A percentile compares a stretch with the other conserved stretches of the same genome.
Conservation (phyloP, 306 rosid genomes). For the Lagenaria siceraria region DNA sequence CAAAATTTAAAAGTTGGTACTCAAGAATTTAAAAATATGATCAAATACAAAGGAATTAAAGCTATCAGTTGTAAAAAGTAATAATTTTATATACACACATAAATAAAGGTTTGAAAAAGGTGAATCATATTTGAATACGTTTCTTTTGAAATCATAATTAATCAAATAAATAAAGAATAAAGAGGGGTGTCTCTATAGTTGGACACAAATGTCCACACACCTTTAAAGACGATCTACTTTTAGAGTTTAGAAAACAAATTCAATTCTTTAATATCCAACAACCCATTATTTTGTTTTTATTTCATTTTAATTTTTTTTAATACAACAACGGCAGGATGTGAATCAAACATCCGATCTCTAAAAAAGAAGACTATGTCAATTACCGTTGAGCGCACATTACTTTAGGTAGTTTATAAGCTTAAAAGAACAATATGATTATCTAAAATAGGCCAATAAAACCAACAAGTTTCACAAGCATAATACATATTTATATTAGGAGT, state of each 20-base stretch:
- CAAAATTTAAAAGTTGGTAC: neutral
- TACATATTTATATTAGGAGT: neutral
- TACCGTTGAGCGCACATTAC: no score
- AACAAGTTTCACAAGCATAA: neutral
- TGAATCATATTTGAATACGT: neutral
- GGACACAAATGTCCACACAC: neutral
- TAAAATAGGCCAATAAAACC: neutral
- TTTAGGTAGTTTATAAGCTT: neutral
- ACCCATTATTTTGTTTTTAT: neutral
- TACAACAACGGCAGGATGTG: no score
- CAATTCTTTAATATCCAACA: neutral
- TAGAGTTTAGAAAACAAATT: neutral
- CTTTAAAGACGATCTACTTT: neutral
- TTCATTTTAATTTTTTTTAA: no score
- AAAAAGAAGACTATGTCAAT: no score
- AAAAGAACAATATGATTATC: neutral
- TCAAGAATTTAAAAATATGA: neutral
- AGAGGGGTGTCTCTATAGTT: neutral
- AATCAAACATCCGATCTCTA: no score
- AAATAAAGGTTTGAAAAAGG: neutral
- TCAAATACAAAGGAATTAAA: neutral
- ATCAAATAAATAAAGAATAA: neutral
- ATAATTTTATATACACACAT: neutral
- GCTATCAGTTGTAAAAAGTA: neutral
- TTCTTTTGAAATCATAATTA: neutral